A percentile compares a stretch with the other conserved stretches of the same genome.
Conservation (phyloP, 2,329 filamentous ascomycete genomes). For the Xylaria sp. region DNA sequence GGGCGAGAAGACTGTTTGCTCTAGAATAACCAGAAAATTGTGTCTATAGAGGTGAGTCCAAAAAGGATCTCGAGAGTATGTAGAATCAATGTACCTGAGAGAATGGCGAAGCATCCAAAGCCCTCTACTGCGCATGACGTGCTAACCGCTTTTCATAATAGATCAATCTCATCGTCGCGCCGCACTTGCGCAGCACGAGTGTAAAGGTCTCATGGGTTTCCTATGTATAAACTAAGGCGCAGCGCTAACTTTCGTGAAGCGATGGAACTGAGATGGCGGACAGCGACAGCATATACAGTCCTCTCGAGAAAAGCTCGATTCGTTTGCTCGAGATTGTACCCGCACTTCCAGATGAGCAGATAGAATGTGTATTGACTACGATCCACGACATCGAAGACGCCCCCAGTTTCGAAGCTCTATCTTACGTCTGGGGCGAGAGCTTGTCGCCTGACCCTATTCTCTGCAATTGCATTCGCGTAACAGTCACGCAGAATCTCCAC, state of each 20-base stretch:
- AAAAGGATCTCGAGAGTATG: too few relatives aligned
- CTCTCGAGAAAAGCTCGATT: constrained; percentile 32
- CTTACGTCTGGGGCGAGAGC: constrained; percentile 39
- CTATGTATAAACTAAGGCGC: too few relatives aligned
- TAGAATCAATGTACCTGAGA: too few relatives aligned
- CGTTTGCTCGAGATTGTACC: constrained; percentile 36
- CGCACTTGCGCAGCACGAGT: too few relatives aligned
- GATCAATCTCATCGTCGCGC: too few relatives aligned
- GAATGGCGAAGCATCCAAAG: too few relatives aligned
- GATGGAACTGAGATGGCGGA: not conserved
- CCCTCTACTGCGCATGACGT: too few relatives aligned
- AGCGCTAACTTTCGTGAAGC: not conserved
- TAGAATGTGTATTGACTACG: constrained; percentile 37
- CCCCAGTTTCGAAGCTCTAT: constrained; percentile 40
- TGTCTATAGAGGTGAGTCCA: too few relatives aligned
- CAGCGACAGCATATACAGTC: constrained; percentile 24
- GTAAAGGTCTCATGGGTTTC: too few relatives aligned
- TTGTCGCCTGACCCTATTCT: constrained; percentile 36
- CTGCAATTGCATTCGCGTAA: constrained; percentile 38
- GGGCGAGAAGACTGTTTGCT: too few relatives aligned
- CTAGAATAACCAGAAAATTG: too few relatives aligned
- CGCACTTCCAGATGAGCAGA: constrained; percentile 38
- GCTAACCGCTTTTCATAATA: too few relatives aligned
- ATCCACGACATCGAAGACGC: constrained; percentile 31
- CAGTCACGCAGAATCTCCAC: constrained; percentile 38